A percentile compares a stretch with the other conserved stretches of the same genome.
These are phyloP conservation scores for Withania somnifera DNA, from an alignment of 305 asterid species.

Conservation along the genomic window DNA sequence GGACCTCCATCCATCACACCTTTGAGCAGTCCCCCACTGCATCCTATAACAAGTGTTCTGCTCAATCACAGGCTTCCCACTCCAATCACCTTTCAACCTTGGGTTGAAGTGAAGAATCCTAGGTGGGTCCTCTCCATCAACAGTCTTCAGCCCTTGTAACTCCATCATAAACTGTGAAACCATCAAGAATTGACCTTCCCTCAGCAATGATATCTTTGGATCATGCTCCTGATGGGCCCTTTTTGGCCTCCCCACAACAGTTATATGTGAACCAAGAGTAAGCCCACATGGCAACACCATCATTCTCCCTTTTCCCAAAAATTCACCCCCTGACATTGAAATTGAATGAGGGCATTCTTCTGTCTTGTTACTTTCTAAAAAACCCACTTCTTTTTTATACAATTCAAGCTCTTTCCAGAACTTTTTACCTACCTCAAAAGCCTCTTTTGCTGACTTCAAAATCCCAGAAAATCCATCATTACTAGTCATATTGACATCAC, in stretches of 20 bases:
- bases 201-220: slow-evolving; percentile 65
- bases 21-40: slow-evolving; percentile 83
- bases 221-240: slow-evolving; percentile 62
- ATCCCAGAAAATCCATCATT: slow-evolving; percentile 21
- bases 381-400: slow-evolving; percentile 7
- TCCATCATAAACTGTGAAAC: slow-evolving; percentile 94
- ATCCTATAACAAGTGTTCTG: slow-evolving; percentile 87
- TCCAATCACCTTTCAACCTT: slow-evolving; percentile 85
- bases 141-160: slow-evolving; percentile 74
- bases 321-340: slow-evolving; percentile 34
- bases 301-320: slow-evolving; percentile 31
- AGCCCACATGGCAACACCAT: slow-evolving; percentile 64
- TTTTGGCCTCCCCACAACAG: slow-evolving; percentile 74
- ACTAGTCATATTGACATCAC: slow-evolving; percentile 28
- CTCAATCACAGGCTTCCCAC: slow-evolving; percentile 88
- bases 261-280: slow-evolving; percentile 58
- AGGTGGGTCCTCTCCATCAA: slow-evolving; percentile 96
- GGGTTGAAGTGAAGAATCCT: slow-evolving; percentile 86
- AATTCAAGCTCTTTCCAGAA: slow-evolving; percentile 51
- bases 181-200: slow-evolving; percentile 57
- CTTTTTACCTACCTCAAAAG: slow-evolving; percentile 43
- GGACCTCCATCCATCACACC: slow-evolving; percentile 44
- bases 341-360: slow-evolving; percentile 55
- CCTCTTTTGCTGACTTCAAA: slow-evolving; percentile 42
- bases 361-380: slow-evolving; percentile 5